These are phyloP conservation scores for Candida xyloterini DNA, from an alignment of 805 yeast genomes.

Conservation along the genomic window DNA sequence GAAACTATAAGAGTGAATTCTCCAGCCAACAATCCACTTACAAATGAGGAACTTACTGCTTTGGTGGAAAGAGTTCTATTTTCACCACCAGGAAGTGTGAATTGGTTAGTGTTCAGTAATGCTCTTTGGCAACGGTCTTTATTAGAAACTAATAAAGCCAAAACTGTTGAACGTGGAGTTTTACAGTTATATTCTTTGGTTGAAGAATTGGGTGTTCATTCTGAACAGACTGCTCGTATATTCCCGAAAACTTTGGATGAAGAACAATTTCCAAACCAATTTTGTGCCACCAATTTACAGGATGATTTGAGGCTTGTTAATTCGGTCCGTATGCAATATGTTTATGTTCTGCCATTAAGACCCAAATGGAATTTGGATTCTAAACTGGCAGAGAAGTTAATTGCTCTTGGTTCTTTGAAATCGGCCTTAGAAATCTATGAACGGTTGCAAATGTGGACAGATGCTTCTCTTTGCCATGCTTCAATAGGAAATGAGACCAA, in stretches of 20 bases:
- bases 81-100: slow-evolving; percentile 44
- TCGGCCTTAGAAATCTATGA: slow-evolving; percentile 90
- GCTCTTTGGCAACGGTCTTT: slow-evolving; percentile 89
- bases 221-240: slow-evolving; percentile 48
- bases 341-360: slow-evolving; percentile 71
- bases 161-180: slow-evolving; percentile 91
- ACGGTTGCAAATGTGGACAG: slow-evolving; percentile 69
- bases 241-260: slow-evolving; percentile 43
- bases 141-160: slow-evolving; percentile 73
- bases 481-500: slow-evolving; percentile 70
- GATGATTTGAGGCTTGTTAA: slow-evolving; percentile 37
- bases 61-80: slow-evolving; percentile 68
- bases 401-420: slow-evolving; percentile 78
- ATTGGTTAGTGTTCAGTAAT: slow-evolving; percentile 77
- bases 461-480: slow-evolving; percentile 88
- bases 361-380: slow-evolving; percentile 87
- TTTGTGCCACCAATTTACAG: slow-evolving; percentile 16
- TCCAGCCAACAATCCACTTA: slow-evolving; percentile 67
- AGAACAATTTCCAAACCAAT: slow-evolving; percentile 20
- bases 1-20: slow-evolving; percentile 63
- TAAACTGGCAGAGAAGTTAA: slow-evolving; percentile 77
- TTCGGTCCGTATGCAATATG: slow-evolving; percentile 57
- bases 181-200: slow-evolving; percentile 89
- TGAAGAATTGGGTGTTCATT: slow-evolving; percentile 75
- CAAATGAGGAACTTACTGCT: slow-evolving; percentile 81